A percentile compares a stretch with the other conserved stretches of the same genome.
phyloP scores from a whole-genome alignment of 2,329 filamentous ascomycete species.

The Rugonectria rugulosa region DNA sequence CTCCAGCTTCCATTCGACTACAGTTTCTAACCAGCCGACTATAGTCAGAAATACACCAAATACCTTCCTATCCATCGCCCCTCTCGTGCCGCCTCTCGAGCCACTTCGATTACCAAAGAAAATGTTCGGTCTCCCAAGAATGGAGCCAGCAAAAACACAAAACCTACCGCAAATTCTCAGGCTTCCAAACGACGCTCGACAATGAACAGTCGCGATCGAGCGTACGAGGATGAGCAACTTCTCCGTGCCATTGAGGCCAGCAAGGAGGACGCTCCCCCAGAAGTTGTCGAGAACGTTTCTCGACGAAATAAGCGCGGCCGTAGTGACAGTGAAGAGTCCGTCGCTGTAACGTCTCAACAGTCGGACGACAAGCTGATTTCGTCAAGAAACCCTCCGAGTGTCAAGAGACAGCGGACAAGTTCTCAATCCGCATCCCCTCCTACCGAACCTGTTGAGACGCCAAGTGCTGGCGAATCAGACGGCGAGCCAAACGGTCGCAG shows the following conservation, averaged over 20 bases:
- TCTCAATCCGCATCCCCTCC: conserved; percentile 75
- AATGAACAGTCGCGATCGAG: conserved; percentile 95
- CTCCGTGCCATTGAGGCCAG: conserved; percentile 93
- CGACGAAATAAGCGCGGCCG: conserved; percentile 82
- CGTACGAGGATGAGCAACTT: conserved; percentile 92
- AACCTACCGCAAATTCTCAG: conserved; percentile 58
- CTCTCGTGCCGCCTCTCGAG: conserved; percentile 66
- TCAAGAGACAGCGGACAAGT: conserved; percentile 84
- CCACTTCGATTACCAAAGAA: conserved; percentile 63
- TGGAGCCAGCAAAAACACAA: conserved; percentile 64
- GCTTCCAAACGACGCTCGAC: conserved; percentile 85
- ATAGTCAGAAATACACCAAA: conserved; percentile 71
- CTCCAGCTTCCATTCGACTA: conserved; percentile 3
- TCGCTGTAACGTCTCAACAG: conserved; percentile 38
- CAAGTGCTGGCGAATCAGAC: conserved; percentile 71
- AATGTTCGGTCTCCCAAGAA: conserved; percentile 68
- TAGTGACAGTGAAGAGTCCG: conserved; percentile 95
- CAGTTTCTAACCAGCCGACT: no score
- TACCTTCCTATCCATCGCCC: conserved; percentile 67
- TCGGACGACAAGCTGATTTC: conserved; percentile 33
- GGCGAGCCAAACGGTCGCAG: conserved; percentile 67
- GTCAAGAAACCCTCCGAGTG: conserved; percentile 70
- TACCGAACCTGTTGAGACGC: conserved; percentile 53
- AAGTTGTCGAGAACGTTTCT: conserved; percentile 58
- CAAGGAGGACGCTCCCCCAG: conserved; percentile 75